Evolutionary conservation across 345 rosid genomes (phyloP), one percentile per base, ranked within the genome.

Genomic region (Reutealis trisperma): DNA sequence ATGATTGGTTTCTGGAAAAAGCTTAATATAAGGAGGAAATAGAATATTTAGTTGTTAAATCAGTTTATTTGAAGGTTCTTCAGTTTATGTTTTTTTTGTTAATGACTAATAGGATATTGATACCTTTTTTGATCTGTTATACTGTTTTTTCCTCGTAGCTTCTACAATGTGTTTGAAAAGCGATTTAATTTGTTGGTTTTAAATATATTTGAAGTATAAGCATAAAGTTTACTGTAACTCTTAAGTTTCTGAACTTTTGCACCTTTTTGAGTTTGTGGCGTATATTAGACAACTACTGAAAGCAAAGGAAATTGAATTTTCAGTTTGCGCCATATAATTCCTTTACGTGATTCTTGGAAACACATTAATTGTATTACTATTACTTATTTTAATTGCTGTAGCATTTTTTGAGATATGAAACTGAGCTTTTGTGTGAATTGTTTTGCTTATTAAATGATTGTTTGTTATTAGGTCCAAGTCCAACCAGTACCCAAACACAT

Each of bases 401-500:
- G 21, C 59, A 54, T 5, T 5, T 54, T 4, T 5, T 51, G 15
- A 15, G 55, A 51, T 15, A 54, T 54, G n/a, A 16, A 54, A 16
- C 16, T 54, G 22, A 19, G 8, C 27, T 19, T 5, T 52, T 25
- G 34, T 6, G 1, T 14, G 9, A 8, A 3, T 51, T 21, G 22
- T 44, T 6, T 32, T 21, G 19, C 19, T 59, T 15, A n/a, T 25
- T 9, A 25, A 49, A 63, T 63, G 24, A 22, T 16, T 52, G 6
- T 34, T 47, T 59, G 16, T 10, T 32, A 27, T 30, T 22, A 78
- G 82, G 65, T 79, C 82, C 3, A 79, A 79, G 78, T 79, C 82
- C 44, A 79, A 79, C 70, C 82, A 79, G 74, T 79, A 79, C 42
- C 82, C 82, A 45, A 79, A 47, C 64, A 79, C 82, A 1, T 79